Evolutionary conservation across 768 basidiomycete genomes (phyloP), one percentile per base, ranked within the genome.

Genomic region (Phanerochaete carnosa): DNA sequence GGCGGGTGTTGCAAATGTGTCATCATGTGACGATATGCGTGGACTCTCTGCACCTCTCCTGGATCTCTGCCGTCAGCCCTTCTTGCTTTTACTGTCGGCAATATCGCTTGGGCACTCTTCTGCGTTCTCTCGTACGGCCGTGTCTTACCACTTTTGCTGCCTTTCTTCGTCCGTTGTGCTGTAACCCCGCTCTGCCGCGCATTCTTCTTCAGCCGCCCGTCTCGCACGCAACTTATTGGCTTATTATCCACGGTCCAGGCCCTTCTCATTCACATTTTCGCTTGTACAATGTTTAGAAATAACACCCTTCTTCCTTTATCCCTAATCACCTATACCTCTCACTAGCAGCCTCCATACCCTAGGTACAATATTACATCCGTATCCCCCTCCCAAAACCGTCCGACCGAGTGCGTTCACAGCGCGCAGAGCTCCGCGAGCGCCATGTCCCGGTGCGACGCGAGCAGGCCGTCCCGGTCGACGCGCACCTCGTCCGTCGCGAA

Each of bases 1-100:
- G 82, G 78, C 30, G 86, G 88, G 39, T 92, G 91, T 70, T 93
- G 91, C 79, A 89, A 87, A 75, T 93, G 91, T 75, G 75, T 90
- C 66, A 81, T 93, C 72, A 93, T 93, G 91, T 93, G 84, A 91
- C 73, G 23, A 33, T 16, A 7, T 55, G 55, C 29, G 55, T 57
- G n/a, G 11, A 8, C 16, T 39, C 45, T 30, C 9, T 52, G 22
- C 50, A n/a, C 30, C n/a, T n/a, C 46, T 57, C 37, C 26, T 57
- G 2, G 26, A 23, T 43, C 19, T 39, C 28, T 56, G 15, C 28
- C 28, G 33, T 32, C 37, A 22, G 59, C 30, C 58, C 29, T n/a
- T 43, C 35, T 55, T 28, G 55, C 60, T 57, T 43, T n/a, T 30
- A 9, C 35, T 61, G 23, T 29, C 56, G 60, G 46, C 25, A 52